Conservation (phyloP, 2,329 filamentous ascomycete genomes). For the Ilyonectria mors-panacis region DNA sequence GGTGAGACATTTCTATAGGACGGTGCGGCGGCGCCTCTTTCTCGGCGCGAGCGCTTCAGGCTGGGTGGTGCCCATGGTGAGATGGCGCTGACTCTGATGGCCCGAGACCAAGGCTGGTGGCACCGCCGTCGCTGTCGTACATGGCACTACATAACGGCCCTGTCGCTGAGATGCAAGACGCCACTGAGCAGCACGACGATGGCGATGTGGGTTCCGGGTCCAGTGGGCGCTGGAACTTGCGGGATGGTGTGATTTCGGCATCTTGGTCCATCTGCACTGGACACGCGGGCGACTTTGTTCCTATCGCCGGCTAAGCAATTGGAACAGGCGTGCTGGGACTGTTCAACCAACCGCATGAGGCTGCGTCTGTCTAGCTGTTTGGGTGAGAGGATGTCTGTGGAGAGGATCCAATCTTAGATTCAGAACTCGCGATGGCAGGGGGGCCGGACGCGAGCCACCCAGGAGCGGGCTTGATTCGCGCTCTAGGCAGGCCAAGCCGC, state of each 20-base stretch:
- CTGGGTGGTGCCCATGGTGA: slow-evolving; percentile 38
- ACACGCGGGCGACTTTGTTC: slow-evolving; percentile 29
- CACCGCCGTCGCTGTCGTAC: slow-evolving; percentile 43
- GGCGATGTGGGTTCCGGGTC: slow-evolving; percentile 44
- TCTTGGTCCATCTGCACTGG: slow-evolving; percentile 40
- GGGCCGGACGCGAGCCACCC: slow-evolving; percentile 32
- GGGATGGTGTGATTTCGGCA: slow-evolving; percentile 47
- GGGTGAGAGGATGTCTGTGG: slow-evolving; percentile 27
- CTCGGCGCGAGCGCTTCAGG: slow-evolving; percentile 30
- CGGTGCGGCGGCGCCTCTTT: slow-evolving; percentile 34
- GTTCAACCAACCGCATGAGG: slow-evolving; percentile 46
- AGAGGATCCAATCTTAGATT: slow-evolving; percentile 46
- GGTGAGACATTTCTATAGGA: slow-evolving; percentile 49
- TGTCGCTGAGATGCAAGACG: slow-evolving; percentile 36
- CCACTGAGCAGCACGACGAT: slow-evolving; percentile 36
- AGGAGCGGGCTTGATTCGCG: slow-evolving; percentile 37
- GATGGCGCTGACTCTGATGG: slow-evolving; percentile 36
- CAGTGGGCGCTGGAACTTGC: slow-evolving; percentile 36
- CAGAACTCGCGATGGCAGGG: slow-evolving; percentile 36
- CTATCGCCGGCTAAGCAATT: slow-evolving; percentile 41
- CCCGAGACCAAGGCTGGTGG: slow-evolving; percentile 35
- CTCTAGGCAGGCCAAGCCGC: slow-evolving; percentile 36
- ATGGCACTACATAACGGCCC: slow-evolving; percentile 39
- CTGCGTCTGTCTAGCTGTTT: slow-evolving; percentile 31
- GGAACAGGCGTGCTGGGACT: slow-evolving; percentile 30